These are phyloP conservation scores for Stephania japonica DNA, from an alignment of 164 flowering plant species.

Conservation along the genomic window DNA sequence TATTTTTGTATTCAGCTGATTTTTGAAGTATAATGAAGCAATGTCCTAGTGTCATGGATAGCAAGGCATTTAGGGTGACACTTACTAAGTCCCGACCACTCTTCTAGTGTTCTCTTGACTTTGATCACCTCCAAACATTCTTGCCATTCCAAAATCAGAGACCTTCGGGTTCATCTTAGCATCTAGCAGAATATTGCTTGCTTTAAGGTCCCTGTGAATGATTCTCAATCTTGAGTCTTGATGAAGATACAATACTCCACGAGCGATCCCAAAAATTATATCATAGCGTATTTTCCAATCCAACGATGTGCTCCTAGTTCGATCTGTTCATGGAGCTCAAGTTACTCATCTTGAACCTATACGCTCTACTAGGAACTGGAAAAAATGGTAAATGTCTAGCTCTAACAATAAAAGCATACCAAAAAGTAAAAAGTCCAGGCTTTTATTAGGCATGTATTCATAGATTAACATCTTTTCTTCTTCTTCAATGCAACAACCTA, in stretches of 20 bases:
- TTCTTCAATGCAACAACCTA: conserved; percentile 17
- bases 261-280: conserved; percentile 60
- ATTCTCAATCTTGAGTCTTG: conserved; percentile 63
- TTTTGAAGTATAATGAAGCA: no score
- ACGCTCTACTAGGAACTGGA: background rate
- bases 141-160: conserved; percentile 75
- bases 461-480: conserved; percentile 23
- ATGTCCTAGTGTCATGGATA: no score
- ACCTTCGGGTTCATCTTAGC: conserved; percentile 58
- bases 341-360: background rate
- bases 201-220: conserved; percentile 66
- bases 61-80: background rate
- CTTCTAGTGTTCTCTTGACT: conserved; percentile 45
- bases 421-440: conserved; percentile 24
- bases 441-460: conserved; percentile 21
- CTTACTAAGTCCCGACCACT: conserved; percentile 79
- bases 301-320: conserved; percentile 24
- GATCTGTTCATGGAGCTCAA: conserved; percentile 16
- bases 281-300: conserved; percentile 50
- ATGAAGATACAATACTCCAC: conserved; percentile 71
- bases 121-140: conserved; percentile 51
- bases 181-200: conserved; percentile 63
- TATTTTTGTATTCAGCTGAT: no score
- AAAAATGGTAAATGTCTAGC: background rate
- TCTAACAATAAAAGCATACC: conserved; percentile 10